These are phyloP conservation scores for Populus tremula DNA, from an alignment of 345 rosid genomes.

Conservation along the genomic window DNA sequence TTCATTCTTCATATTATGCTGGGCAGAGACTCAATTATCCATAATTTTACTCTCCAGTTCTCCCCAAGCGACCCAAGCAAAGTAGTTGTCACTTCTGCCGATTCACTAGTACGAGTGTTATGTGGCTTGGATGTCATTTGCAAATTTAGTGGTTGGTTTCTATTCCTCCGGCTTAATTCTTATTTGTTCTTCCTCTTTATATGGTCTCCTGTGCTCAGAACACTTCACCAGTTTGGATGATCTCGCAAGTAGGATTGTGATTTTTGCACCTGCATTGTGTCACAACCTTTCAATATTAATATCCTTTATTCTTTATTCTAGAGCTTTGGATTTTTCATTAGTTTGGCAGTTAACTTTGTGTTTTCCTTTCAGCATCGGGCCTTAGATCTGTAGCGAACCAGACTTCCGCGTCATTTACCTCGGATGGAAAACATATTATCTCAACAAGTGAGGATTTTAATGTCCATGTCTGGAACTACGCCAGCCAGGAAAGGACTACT, in stretches of 20 bases:
- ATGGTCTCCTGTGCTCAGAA: neutral
- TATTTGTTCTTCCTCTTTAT: neutral
- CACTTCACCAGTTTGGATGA: neutral
- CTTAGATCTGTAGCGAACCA: conserved; percentile 50
- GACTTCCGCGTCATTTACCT: conserved; percentile 57
- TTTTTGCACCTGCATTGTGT: neutral
- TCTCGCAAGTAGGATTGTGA: neutral
- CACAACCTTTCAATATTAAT: neutral
- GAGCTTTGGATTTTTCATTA: neutral
- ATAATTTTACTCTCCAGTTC: conserved; percentile 33
- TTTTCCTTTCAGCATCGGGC: conserved; percentile 42
- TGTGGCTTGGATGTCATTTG: conserved; percentile 44
- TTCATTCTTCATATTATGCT: neutral
- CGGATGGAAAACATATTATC: conserved; percentile 69
- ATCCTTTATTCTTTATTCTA: neutral
- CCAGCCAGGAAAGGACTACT: conserved; percentile 37
- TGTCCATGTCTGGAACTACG: conserved; percentile 63
- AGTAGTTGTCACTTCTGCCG: conserved; percentile 69
- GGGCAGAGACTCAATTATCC: conserved; percentile 10
- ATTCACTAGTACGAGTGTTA: conserved; percentile 59
- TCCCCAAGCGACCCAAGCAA: conserved; percentile 61
- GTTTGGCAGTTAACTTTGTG: neutral
- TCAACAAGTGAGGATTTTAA: conserved; percentile 67
- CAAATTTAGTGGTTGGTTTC: conserved; percentile 59
- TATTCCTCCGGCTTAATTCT: neutral